Conservation (phyloP, 2,329 filamentous ascomycete genomes). For the Diplocarpon mali region DNA sequence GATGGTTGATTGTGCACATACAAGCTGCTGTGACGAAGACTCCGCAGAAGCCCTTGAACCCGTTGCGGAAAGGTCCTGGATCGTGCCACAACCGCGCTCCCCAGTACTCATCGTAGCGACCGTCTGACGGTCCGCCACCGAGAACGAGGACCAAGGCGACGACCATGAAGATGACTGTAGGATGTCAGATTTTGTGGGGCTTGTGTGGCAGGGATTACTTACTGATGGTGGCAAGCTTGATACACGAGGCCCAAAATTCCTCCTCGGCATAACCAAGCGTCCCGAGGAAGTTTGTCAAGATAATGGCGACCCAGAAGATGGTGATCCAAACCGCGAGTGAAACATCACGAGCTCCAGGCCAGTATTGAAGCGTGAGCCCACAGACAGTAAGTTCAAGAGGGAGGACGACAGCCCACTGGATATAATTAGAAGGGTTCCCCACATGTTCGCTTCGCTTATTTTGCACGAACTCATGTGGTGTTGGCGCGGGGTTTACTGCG, state of each 20-base stretch:
- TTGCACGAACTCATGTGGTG: too few relatives aligned
- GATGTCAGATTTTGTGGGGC: neutral
- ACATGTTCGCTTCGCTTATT: too few relatives aligned
- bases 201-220: neutral
- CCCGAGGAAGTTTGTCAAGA: slow-evolving; percentile 4
- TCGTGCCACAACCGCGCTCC: slow-evolving; percentile 4
- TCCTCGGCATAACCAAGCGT: slow-evolving; percentile 6
- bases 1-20: neutral
- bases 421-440: too few relatives aligned
- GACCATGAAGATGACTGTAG: slow-evolving; percentile 6
- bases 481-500: neutral
- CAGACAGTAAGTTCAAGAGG: slow-evolving; percentile 6
- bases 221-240: slow-evolving; percentile 5
- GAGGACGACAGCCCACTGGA: slow-evolving; percentile 4
- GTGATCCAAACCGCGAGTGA: slow-evolving; percentile 2
- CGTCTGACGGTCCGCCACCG: slow-evolving; percentile 4
- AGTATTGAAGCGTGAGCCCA: slow-evolving; percentile 3
- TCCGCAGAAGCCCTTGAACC: slow-evolving; percentile 67
- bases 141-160: slow-evolving; percentile 4
- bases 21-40: slow-evolving; percentile 61
- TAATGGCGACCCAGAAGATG: slow-evolving; percentile 5
- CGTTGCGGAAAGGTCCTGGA: slow-evolving; percentile 55
- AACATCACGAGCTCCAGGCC: slow-evolving; percentile 1
- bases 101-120: slow-evolving; percentile 4
- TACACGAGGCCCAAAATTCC: slow-evolving; percentile 5